Percentiles rank a stretch among this genome's conserved stretches.
These are phyloP conservation scores for Fusarium transvaalense DNA, from an alignment of 2,329 filamentous ascomycete species.

Conservation along the genomic window DNA sequence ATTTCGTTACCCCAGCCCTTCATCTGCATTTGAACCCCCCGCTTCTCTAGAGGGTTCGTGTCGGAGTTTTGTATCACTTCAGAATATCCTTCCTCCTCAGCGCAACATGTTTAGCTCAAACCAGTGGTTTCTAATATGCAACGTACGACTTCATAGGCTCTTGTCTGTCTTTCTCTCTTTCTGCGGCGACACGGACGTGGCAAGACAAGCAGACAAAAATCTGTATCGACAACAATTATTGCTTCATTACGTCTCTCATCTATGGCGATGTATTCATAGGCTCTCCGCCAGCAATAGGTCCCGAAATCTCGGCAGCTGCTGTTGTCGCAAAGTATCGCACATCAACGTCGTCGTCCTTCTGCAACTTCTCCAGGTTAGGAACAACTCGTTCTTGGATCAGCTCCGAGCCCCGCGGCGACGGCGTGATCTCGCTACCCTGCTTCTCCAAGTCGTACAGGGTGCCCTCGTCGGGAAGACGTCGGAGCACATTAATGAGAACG, in stretches of 20 bases:
- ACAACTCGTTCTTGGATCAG: constrained; percentile 88
- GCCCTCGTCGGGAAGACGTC: constrained; percentile 88
- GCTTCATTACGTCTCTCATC: constrained; percentile 65
- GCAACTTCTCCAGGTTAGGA: constrained; percentile 92
- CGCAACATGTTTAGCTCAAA: constrained; percentile 26
- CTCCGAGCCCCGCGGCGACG: constrained; percentile 79
- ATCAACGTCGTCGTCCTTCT: constrained; percentile 97
- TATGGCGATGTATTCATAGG: constrained; percentile 76
- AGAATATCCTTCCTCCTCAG: constrained; percentile 12
- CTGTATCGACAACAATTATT: constrained; percentile 61
- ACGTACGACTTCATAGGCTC: constrained; percentile 36
- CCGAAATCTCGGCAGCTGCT: constrained; percentile 74
- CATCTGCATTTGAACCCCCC: not conserved
- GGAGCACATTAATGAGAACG: constrained; percentile 89
- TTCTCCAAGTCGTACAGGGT: constrained; percentile 90
- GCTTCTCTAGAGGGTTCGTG: constrained; percentile 13
- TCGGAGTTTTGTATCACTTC: constrained; percentile 26
- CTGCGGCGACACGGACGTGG: constrained; percentile 34
- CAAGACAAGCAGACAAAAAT: constrained; percentile 38
- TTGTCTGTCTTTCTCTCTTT: constrained; percentile 30
- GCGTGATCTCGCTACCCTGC: constrained; percentile 70
- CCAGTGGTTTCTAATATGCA: constrained; percentile 45
- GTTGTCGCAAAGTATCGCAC: constrained; percentile 98
- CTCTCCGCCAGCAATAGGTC: constrained; percentile 62
- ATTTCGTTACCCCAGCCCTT: constrained; percentile 17